Evolutionary conservation across 2,329 filamentous ascomycete genomes (phyloP).

Genomic region (Ascochyta lentis): DNA sequence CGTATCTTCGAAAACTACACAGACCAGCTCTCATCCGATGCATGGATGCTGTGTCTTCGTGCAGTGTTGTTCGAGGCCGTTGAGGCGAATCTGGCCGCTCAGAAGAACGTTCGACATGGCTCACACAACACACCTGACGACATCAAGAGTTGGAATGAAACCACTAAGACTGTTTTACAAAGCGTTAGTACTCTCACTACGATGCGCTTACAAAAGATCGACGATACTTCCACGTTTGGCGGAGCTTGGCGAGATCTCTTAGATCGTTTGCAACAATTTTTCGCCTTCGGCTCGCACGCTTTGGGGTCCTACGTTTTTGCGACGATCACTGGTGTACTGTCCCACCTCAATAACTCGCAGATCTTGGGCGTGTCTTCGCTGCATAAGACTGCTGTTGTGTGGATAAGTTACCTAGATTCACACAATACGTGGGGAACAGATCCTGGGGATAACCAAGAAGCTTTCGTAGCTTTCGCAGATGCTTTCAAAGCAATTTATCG

Average conservation of each 20-base stretch:
- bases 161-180: constrained; percentile 48
- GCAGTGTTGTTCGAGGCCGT: constrained; percentile 81
- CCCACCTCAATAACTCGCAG: constrained; percentile 32
- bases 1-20: constrained; percentile 93
- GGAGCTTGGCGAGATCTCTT: constrained; percentile 78
- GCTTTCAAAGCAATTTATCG: constrained; percentile 79
- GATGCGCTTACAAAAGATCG: constrained; percentile 77
- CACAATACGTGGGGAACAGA: constrained; percentile 28
- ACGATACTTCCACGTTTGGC: constrained; percentile 70
- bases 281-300: constrained; percentile 49
- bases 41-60: constrained; percentile 84
- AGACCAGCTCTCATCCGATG: constrained; percentile 75
- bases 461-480: constrained; percentile 82
- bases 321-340: constrained; percentile 50
- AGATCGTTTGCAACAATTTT: constrained; percentile 66
- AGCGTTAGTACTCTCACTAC: constrained; percentile 65
- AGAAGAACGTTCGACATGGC: constrained; percentile 28
- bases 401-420: constrained; percentile 44
- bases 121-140: constrained; percentile 26
- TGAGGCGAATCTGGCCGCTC: constrained; percentile 61
- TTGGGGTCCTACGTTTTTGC: constrained; percentile 53
- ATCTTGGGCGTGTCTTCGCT: constrained; percentile 34
- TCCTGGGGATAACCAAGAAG: constrained; percentile 70
- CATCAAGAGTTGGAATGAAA: constrained; percentile 48
- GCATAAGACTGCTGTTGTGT: constrained; percentile 43